A percentile compares a stretch with the other conserved stretches of the same genome.
phyloP scores from a whole-genome alignment of 768 basidiomycete genomes.

The Pleurotus djamor region DNA sequence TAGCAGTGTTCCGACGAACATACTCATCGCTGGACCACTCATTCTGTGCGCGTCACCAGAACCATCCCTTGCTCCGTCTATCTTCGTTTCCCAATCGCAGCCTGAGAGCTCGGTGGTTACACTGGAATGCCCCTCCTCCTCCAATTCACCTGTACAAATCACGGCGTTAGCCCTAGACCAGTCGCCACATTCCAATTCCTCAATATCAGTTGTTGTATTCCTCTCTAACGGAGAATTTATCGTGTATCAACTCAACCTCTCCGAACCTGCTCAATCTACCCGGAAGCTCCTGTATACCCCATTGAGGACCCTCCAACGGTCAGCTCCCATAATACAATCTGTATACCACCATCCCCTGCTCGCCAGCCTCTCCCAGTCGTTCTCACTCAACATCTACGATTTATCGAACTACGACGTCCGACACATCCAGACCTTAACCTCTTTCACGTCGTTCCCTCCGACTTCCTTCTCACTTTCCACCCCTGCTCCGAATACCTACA shows the following conservation, averaged over 20 bases:
- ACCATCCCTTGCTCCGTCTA: conserved; percentile 31
- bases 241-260: conserved; percentile 53
- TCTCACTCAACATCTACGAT: conserved; percentile 73
- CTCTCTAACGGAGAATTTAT: conserved; percentile 69
- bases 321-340: conserved; percentile 54
- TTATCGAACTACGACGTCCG: conserved; percentile 45
- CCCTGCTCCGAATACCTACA: conserved; percentile 57
- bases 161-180: conserved; percentile 76
- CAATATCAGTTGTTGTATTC: conserved; percentile 54
- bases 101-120: conserved; percentile 10
- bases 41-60: conserved; percentile 56
- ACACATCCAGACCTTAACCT: conserved; percentile 66
- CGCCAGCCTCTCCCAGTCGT: conserved; percentile 64
- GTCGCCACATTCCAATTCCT: conserved; percentile 42
- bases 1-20: conserved; percentile 26
- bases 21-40: conserved; percentile 59
- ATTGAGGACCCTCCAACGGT: conserved; percentile 24
- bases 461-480: conserved; percentile 77
- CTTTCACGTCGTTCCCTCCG: conserved; percentile 79
- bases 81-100: conserved; percentile 26
- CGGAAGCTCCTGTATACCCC: conserved; percentile 51
- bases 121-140: conserved; percentile 41
- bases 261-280: conserved; percentile 35
- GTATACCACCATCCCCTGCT: conserved; percentile 81
- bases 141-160: conserved; percentile 35